A percentile compares a stretch with the other conserved stretches of the same genome.
Conservation (phyloP, 2,329 filamentous ascomycete species). For the Penicillium concentricum region DNA sequence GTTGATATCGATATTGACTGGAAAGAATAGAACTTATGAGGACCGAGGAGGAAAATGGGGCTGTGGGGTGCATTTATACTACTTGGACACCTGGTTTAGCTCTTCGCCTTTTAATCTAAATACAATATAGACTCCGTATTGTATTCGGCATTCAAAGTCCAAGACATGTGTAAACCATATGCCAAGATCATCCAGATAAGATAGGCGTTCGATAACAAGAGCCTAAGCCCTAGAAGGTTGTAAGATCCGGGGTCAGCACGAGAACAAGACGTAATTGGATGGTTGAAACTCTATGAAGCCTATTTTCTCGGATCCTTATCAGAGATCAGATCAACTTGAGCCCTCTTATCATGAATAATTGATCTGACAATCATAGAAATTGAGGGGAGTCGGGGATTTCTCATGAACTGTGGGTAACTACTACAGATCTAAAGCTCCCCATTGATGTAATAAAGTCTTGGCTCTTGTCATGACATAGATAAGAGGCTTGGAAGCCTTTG, state of each 20-base stretch:
- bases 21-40: no score
- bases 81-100: no score
- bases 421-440: neutral
- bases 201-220: constrained; percentile 1
- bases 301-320: constrained; percentile 10
- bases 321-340: neutral
- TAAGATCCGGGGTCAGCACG: constrained; percentile 14
- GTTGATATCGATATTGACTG: no score
- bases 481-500: neutral
- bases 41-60: neutral
- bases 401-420: neutral
- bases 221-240: constrained; percentile 18
- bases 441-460: neutral
- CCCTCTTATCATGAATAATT: neutral
- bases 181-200: neutral
- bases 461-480: neutral
- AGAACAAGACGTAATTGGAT: constrained; percentile 11
- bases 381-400: neutral
- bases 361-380: constrained; percentile 1
- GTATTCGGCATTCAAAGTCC: neutral
- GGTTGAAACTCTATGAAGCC: neutral
- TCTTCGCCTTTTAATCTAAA: neutral
- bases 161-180: neutral
- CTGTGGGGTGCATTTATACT: neutral
- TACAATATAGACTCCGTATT: no score